Base-by-base conservation (phyloP, 2,329 filamentous ascomycete species). In the Diaporthe sp. region DNA sequence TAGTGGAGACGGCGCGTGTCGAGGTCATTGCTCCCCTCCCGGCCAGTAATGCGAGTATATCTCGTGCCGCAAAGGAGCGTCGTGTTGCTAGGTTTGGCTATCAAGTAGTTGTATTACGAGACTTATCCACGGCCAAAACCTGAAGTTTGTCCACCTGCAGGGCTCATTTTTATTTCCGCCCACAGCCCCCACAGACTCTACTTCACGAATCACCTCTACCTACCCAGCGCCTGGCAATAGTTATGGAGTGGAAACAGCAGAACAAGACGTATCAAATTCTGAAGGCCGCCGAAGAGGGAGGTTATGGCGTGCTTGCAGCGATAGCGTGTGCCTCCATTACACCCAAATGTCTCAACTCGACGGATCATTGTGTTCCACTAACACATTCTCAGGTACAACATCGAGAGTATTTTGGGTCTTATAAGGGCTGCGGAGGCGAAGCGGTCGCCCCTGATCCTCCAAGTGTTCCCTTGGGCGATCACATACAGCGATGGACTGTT, bases 401-500 rank as follows among this genome's bases (percentile, higher is more conserved):
- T 93, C 77, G 92, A 94, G 84, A 90, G 90, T 68, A 92, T 94
- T 78, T 85, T 93, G 20, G 80, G 76, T 78, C 83, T 83, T 74
- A 80, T 83, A 17, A 83, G 84, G 1, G 90, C 90, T 0, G 90
- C 89, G 0, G 86, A 89, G 78, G 85, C 86, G 5, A 85, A 90
- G 68, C 85, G 86, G 0, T 93, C 93, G 75, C 89, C 87, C 39
- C 92, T 93, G 31, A 92, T 93, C 83, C 90, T 94, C 81, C 91
- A 92, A 55, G 88, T 94, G 78, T 94, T 94, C 82, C 92, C 92
- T n/a, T 94, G 92, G 92, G 91, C 92, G 0, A 86, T 93, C 57
- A 86, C 90, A 72, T 93, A 91, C 84, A 90, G 90, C 22, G 86
- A 88, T 72, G 85, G 86, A 2, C 81, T 89, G 44, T 85, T 90